Evolutionary conservation across 2,329 filamentous ascomycete genomes (phyloP).

Genomic region (Triangularia setosa): DNA sequence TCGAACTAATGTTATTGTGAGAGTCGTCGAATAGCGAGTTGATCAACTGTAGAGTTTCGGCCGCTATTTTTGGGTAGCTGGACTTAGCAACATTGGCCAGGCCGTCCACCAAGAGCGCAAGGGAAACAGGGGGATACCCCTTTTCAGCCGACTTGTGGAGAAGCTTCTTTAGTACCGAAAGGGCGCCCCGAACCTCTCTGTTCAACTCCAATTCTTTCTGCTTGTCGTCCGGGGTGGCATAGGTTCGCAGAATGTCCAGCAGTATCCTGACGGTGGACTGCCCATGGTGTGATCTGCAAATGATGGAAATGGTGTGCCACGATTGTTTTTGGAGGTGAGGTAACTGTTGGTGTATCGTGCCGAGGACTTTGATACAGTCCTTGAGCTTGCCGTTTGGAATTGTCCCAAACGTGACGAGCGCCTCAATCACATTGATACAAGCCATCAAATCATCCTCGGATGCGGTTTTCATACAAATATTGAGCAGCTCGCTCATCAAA

Average conservation of each 20-base stretch:
- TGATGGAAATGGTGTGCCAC: conserved; percentile 66
- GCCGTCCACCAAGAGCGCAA: conserved; percentile 55
- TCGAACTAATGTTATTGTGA: conserved; percentile 48
- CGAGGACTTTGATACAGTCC: conserved; percentile 65
- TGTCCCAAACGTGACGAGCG: conserved; percentile 67
- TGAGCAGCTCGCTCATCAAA: conserved; percentile 59
- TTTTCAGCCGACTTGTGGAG: conserved; percentile 57
- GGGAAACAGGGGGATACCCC: conserved; percentile 57
- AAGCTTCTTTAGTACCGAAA: conserved; percentile 60
- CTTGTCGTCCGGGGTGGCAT: conserved; percentile 29
- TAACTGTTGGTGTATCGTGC: conserved; percentile 67
- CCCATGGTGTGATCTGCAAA: conserved; percentile 71
- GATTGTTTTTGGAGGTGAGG: conserved; percentile 56
- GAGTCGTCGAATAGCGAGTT: conserved; percentile 54
- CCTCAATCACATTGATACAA: conserved; percentile 65
- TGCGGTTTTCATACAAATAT: conserved; percentile 66
- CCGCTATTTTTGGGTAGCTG: conserved; percentile 44
- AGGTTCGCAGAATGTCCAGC: conserved; percentile 56
- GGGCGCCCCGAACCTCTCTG: conserved; percentile 57
- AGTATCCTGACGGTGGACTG: conserved; percentile 64
- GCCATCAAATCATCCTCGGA: conserved; percentile 61
- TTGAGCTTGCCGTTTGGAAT: conserved; percentile 61
- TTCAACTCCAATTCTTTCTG: conserved; percentile 46
- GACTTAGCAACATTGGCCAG: conserved; percentile 48
- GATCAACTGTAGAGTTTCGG: conserved; percentile 48